Percentiles rank a stretch among this genome's conserved stretches.
Conservation (phyloP, 257 asterid genomes). For the Vinca minor region DNA sequence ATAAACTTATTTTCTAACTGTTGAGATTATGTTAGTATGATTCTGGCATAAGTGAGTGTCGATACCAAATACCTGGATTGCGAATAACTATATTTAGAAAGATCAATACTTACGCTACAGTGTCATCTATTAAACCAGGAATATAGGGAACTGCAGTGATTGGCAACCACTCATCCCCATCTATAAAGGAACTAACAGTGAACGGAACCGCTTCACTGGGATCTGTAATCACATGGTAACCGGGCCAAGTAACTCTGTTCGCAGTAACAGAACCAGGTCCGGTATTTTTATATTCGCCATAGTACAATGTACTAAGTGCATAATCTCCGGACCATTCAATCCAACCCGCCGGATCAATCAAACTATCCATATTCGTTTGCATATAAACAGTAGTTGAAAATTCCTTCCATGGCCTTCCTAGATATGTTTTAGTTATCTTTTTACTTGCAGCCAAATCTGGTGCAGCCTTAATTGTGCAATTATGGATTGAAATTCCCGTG, state of each 20-base stretch:
- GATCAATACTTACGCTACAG: too few species aligned
- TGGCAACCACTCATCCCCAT: constrained; percentile 87
- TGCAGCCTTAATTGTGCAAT: constrained; percentile 43
- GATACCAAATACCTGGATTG: too few species aligned
- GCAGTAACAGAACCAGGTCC: constrained; percentile 72
- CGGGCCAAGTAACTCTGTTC: constrained; percentile 63
- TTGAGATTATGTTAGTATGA: too few species aligned
- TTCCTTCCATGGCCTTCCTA: constrained; percentile 86
- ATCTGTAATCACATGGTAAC: constrained; percentile 61
- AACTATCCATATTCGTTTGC: constrained; percentile 65
- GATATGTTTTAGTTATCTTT: constrained; percentile 52
- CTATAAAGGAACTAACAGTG: constrained; percentile 57
- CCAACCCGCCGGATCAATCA: constrained; percentile 95
- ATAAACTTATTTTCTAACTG: too few species aligned
- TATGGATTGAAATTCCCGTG: constrained; percentile 74
- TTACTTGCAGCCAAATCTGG: constrained; percentile 31
- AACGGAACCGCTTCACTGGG: constrained; percentile 57
- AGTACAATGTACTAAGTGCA: constrained; percentile 69
- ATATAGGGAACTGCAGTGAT: constrained; percentile 47
- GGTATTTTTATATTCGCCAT: constrained; percentile 78
- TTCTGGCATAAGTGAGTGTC: too few species aligned
- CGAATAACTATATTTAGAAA: constrained; percentile 53
- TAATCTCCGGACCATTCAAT: constrained; percentile 79
- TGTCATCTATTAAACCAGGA: too few species aligned
- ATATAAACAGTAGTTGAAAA: constrained; percentile 70